These are phyloP conservation scores for Pseudocercospora macadamiae DNA, from an alignment of 2,329 filamentous ascomycete genomes.

Conservation along the genomic window DNA sequence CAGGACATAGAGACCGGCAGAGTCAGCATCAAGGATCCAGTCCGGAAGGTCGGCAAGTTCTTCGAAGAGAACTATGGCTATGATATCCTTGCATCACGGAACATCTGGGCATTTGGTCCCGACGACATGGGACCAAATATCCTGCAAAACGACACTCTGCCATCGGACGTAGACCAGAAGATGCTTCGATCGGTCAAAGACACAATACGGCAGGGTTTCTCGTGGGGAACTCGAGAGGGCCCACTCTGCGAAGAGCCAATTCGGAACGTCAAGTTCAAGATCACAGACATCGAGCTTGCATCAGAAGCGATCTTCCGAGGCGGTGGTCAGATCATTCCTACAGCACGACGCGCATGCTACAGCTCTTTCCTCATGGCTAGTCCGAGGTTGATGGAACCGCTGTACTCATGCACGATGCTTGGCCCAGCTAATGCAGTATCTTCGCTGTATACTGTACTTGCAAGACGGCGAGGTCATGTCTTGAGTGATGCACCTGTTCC, in stretches of 20 bases:
- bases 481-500: constrained; percentile 92
- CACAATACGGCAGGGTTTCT: constrained; percentile 92
- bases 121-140: constrained; percentile 95
- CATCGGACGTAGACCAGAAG: constrained; percentile 93
- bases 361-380: constrained; percentile 96
- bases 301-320: constrained; percentile 91
- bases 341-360: constrained; percentile 88
- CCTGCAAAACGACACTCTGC: constrained; percentile 92
- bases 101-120: constrained; percentile 98
- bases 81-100: constrained; percentile 90
- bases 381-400: constrained; percentile 92
- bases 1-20: constrained; percentile 90
- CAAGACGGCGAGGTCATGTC: constrained; percentile 86
- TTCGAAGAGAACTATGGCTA: constrained; percentile 97
- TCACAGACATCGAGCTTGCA: constrained; percentile 87
- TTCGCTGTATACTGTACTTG: constrained; percentile 88
- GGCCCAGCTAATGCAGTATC: constrained; percentile 87
- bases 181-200: constrained; percentile 84
- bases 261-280: constrained; percentile 95
- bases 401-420: constrained; percentile 91
- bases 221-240: constrained; percentile 93
- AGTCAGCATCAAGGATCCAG: constrained; percentile 89
- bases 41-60: constrained; percentile 91
- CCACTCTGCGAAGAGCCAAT: constrained; percentile 98
- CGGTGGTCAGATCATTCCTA: constrained; percentile 96